Evolutionary conservation across 805 yeast genomes (phyloP).

Genomic region (Yarrowia bubula): DNA sequence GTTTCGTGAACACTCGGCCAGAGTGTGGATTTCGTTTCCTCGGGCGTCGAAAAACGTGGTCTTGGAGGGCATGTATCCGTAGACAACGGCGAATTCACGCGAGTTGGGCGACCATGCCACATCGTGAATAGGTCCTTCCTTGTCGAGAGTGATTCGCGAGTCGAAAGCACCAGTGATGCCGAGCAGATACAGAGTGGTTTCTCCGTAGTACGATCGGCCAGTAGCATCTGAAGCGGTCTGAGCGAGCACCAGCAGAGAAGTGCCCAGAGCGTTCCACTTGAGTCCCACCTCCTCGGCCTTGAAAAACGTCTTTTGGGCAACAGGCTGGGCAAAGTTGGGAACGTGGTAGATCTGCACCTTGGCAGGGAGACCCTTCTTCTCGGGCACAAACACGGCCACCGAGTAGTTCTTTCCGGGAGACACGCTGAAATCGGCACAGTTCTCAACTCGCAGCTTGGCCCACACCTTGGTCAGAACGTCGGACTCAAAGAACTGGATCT

Average conservation of each 20-base stretch:
- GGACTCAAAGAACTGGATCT: constrained; percentile 67
- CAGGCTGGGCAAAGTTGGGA: constrained; percentile 72
- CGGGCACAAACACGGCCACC: constrained; percentile 87
- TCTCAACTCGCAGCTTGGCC: constrained; percentile 55
- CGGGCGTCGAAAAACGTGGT: constrained; percentile 93
- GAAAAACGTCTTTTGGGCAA: constrained; percentile 84
- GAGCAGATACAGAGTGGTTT: constrained; percentile 82
- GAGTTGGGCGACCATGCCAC: constrained; percentile 96
- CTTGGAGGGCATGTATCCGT: constrained; percentile 96
- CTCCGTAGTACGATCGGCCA: constrained; percentile 95
- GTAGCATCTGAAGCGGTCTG: constrained; percentile 94
- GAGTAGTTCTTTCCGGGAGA: constrained; percentile 90
- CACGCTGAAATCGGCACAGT: constrained; percentile 59
- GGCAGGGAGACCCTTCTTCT: constrained; percentile 84
- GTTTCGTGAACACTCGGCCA: constrained; percentile 86
- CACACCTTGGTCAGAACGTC: constrained; percentile 47
- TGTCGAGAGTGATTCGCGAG: constrained; percentile 78
- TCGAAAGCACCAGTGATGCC: constrained; percentile 93
- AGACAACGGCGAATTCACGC: constrained; percentile 94
- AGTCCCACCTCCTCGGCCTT: constrained; percentile 92
- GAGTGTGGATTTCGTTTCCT: constrained; percentile 78
- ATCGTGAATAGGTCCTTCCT: constrained; percentile 97
- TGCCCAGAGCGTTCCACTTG: constrained; percentile 93
- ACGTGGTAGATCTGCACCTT: constrained; percentile 77
- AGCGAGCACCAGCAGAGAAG: constrained; percentile 88